A percentile compares a stretch with the other conserved stretches of the same genome.
These are phyloP conservation scores for Acrocalymma vagum DNA, from an alignment of 2,329 filamentous ascomycete genomes.

Conservation along the genomic window DNA sequence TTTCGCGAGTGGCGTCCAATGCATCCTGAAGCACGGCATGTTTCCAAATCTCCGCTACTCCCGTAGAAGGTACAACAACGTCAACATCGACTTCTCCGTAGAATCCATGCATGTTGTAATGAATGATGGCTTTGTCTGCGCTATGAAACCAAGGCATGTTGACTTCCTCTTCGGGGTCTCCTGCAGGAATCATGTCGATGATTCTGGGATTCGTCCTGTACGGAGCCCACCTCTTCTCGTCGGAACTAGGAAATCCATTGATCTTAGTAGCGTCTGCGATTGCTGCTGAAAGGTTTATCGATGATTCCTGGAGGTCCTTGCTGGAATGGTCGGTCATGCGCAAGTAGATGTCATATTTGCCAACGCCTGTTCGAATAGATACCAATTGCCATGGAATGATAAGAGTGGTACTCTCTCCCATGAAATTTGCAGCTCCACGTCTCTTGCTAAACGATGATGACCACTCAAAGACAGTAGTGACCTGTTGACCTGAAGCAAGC, in stretches of 20 bases:
- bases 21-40: not conserved
- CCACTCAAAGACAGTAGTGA: constrained; percentile 9
- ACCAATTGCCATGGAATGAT: constrained; percentile 11
- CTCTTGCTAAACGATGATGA: no score
- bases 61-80: constrained; percentile 8
- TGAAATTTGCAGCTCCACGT: no score
- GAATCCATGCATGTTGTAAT: constrained; percentile 13
- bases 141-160: constrained; percentile 16
- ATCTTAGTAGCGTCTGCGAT: no score
- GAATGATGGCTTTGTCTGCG: constrained; percentile 10
- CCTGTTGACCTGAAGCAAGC: constrained; percentile 4
- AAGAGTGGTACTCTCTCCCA: no score
- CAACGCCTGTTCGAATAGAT: no score
- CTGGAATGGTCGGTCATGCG: no score
- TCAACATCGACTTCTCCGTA: not conserved
- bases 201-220: not conserved
- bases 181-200: constrained; percentile 1
- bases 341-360: no score
- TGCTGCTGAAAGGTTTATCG: no score
- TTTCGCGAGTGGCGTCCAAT: no score
- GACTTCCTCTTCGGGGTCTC: constrained; percentile 7
- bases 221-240: not conserved
- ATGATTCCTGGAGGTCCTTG: no score
- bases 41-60: constrained; percentile 12
- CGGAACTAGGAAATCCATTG: no score